Evolutionary conservation across 2,329 filamentous ascomycete genomes (phyloP).

Genomic region (Colletotrichum paranaense): DNA sequence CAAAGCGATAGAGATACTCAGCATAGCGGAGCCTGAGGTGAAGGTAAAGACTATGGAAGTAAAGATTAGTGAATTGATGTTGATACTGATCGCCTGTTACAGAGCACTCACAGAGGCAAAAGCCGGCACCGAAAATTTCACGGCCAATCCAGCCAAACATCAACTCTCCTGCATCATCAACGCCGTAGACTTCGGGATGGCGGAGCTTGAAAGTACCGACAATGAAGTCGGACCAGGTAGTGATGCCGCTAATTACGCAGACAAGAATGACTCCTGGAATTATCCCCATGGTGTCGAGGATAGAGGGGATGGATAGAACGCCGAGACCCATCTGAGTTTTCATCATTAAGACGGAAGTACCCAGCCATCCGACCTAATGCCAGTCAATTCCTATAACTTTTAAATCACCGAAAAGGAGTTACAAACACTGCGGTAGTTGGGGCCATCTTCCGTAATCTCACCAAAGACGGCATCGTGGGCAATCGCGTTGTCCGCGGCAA

Average conservation of each 20-base stretch:
- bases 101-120: constrained; percentile 45
- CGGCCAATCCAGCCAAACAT: constrained; percentile 59
- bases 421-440: constrained; percentile 21
- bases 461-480: constrained; percentile 47
- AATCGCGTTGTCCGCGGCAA: not conserved
- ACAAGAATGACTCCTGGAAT: constrained; percentile 59
- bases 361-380: constrained; percentile 53
- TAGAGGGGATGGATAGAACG: constrained; percentile 58
- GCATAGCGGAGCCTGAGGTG: constrained; percentile 51
- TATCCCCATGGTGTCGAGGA: constrained; percentile 57
- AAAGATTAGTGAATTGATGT: too few species aligned
- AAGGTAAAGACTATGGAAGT: constrained; percentile 37
- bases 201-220: constrained; percentile 60
- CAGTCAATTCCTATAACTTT: not conserved
- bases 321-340: constrained; percentile 57
- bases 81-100: too few species aligned
- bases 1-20: constrained; percentile 51
- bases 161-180: constrained; percentile 61
- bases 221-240: constrained; percentile 60
- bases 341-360: constrained; percentile 55
- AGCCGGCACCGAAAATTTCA: constrained; percentile 50
- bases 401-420: constrained; percentile 41
- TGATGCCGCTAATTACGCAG: constrained; percentile 51
- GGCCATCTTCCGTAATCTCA: constrained; percentile 40
- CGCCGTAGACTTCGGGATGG: constrained; percentile 61